phyloP scores from a whole-genome alignment of 805 yeast genomes.

The Torulaspora franciscae region DNA sequence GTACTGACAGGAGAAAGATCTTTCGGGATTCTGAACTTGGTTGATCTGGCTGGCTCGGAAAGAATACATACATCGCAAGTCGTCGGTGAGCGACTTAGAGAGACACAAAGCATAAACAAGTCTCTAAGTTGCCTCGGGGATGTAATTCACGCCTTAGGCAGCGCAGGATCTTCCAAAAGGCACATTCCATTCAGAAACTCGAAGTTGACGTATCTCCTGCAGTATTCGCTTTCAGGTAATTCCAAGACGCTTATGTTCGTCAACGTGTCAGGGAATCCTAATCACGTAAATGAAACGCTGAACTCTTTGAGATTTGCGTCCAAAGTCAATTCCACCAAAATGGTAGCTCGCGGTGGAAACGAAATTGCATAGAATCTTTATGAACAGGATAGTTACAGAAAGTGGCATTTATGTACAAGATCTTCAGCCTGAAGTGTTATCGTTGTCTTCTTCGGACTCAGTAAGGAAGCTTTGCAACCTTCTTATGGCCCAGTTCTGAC shows the following conservation, averaged over 20 bases:
- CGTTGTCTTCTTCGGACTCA: constrained; percentile 20
- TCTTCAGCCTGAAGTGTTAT: constrained; percentile 2
- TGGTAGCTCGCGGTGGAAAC: constrained; percentile 15
- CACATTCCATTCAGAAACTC: constrained; percentile 95
- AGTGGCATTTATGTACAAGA: neutral
- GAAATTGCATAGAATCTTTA: neutral
- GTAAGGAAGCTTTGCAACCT: constrained; percentile 51
- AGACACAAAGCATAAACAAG: constrained; percentile 84
- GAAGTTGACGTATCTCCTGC: constrained; percentile 79
- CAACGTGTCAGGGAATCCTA: constrained; percentile 64
- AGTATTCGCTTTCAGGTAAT: constrained; percentile 76
- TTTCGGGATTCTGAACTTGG: constrained; percentile 65
- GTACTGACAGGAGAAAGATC: constrained; percentile 43
- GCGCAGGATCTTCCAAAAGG: constrained; percentile 47
- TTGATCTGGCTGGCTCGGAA: constrained; percentile 95
- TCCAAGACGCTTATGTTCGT: constrained; percentile 94
- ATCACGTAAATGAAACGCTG: constrained; percentile 68
- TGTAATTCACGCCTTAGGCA: constrained; percentile 73
- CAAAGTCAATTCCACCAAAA: constrained; percentile 60
- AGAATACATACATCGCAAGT: constrained; percentile 70
- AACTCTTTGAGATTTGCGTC: constrained; percentile 87
- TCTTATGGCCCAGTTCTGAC: constrained; percentile 78
- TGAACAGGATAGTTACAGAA: neutral
- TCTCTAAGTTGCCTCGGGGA: constrained; percentile 86
- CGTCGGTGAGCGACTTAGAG: constrained; percentile 73